phyloP scores from a whole-genome alignment of 495 filamentous ascomycete genomes.

The Tuber microsphaerosporum region DNA sequence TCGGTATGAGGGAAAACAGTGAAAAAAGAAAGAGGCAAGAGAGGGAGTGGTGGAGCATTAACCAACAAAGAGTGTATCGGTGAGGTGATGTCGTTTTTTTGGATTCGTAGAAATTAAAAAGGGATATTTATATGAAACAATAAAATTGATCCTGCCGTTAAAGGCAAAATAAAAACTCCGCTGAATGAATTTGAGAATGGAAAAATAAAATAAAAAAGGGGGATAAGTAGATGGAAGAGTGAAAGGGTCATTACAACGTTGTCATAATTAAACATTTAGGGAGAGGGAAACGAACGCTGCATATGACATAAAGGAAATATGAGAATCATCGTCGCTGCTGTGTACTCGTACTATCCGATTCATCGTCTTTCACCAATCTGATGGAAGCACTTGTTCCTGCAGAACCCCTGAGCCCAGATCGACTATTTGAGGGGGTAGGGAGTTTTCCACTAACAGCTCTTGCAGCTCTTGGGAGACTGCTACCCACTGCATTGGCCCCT shows the following conservation, averaged over 20 bases:
- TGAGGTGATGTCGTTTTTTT: constrained; percentile 5
- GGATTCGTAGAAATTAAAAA: constrained; percentile 1
- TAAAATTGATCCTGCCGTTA: not conserved
- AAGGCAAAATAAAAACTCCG: not conserved
- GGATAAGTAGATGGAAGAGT: not conserved
- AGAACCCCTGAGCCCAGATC: constrained; percentile 29
- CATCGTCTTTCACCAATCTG: constrained; percentile 35
- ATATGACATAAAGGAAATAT: constrained; percentile 5
- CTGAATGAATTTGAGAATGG: not conserved
- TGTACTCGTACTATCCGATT: constrained; percentile 21
- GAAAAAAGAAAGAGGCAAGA: not conserved
- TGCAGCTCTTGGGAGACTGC: constrained; percentile 31
- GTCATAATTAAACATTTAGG: constrained; percentile 1
- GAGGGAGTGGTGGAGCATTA: not conserved
- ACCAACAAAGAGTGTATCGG: not conserved
- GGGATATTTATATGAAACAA: constrained; percentile 8
- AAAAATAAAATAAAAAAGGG: not conserved
- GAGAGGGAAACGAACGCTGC: not conserved
- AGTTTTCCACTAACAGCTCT: constrained; percentile 34
- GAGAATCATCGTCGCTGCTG: constrained; percentile 1
- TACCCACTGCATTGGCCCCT: constrained; percentile 11
- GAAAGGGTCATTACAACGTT: constrained; percentile 6
- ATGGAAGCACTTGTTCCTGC: constrained; percentile 33
- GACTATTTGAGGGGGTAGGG: constrained; percentile 27
- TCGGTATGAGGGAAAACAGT: not conserved